Evolutionary conservation across 23 red algal species (phyloP).

Genomic region (Chondrus crispus): DNA sequence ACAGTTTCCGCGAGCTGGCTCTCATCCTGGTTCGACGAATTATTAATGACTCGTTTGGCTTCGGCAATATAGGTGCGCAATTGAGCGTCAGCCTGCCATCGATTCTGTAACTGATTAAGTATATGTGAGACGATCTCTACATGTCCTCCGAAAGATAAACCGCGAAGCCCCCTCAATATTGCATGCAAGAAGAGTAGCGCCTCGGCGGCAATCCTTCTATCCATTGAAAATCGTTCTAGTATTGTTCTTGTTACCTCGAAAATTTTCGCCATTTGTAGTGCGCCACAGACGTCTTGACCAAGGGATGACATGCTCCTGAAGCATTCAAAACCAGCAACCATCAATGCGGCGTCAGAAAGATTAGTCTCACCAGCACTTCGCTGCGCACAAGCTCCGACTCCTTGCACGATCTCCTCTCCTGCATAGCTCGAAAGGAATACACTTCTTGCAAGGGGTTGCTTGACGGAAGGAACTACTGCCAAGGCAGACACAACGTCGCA

Average conservation of each 20-base stretch:
- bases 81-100: conserved; percentile 5
- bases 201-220: not conserved
- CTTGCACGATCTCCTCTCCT: conserved; percentile 17
- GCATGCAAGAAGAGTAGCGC: conserved; percentile 15
- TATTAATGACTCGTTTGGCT: no score
- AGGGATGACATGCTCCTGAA: conserved; percentile 19
- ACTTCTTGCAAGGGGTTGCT: not conserved
- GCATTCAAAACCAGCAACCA: conserved; percentile 6
- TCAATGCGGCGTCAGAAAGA: not conserved
- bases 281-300: conserved; percentile 42
- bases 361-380: not conserved
- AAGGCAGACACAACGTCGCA: conserved; percentile 23
- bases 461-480: not conserved
- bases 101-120: not conserved
- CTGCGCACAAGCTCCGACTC: not conserved
- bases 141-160: not conserved
- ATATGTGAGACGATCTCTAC: not conserved
- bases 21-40: no score
- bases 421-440: conserved; percentile 34
- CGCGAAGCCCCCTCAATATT: conserved; percentile 4
- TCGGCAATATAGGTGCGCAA: conserved; percentile 1
- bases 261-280: conserved; percentile 35
- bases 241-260: not conserved
- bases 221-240: not conserved
- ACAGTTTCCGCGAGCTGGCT: no score